Conservation (phyloP, 345 rosid genomes). For the Pistacia atlantica region DNA sequence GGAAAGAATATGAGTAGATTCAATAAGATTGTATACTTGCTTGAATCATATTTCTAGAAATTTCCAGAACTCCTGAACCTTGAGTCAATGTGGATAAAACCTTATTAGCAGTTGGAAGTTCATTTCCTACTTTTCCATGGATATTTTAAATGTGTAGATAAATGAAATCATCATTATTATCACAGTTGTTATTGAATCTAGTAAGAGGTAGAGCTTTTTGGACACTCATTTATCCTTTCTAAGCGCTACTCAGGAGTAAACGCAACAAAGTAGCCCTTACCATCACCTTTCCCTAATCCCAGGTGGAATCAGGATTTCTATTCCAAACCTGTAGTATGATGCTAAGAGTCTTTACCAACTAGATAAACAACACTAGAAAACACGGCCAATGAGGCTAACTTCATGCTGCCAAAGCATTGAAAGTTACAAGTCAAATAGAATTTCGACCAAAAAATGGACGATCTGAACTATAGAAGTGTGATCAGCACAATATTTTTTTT, state of each 20-base stretch:
- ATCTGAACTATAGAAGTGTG: neutral
- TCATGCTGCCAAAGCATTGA: neutral
- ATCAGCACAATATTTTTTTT: neutral
- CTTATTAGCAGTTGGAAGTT: neutral
- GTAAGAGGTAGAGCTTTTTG: neutral
- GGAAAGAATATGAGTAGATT: neutral
- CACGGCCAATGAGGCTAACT: neutral
- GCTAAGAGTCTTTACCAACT: neutral
- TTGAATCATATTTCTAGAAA: slow-evolving; percentile 3
- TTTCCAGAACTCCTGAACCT: neutral
- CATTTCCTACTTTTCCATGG: neutral
- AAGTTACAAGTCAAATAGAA: neutral
- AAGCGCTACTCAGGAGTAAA: too few relatives aligned
- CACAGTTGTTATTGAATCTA: neutral
- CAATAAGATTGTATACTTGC: neutral
- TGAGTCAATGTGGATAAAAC: neutral
- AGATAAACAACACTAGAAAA: slow-evolving; percentile 1
- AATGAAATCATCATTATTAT: neutral
- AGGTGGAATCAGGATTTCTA: neutral
- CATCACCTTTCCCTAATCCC: neutral
- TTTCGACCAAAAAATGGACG: neutral
- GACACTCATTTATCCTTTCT: neutral
- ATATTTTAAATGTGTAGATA: neutral
- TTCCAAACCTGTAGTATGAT: neutral
- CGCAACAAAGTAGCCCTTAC: neutral